Evolutionary conservation across 208 protist species (phyloP).

Genomic region (Angomonas desouzai): DNA sequence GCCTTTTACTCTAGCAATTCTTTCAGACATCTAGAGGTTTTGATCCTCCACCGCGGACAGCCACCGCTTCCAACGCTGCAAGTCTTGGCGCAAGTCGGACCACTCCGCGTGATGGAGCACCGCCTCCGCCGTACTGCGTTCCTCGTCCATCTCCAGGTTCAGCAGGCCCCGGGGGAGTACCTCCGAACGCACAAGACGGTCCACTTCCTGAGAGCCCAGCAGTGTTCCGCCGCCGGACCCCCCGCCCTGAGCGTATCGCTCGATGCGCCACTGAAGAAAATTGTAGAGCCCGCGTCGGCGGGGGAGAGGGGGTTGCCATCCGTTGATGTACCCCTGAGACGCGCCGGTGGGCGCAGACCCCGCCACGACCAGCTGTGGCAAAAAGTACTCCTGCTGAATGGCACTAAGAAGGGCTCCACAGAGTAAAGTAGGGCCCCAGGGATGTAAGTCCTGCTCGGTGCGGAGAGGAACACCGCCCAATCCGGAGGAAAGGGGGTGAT

Average conservation of each 20-base stretch:
- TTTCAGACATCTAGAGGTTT: not conserved
- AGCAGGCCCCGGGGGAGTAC: conserved; percentile 41
- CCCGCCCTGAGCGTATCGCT: conserved; percentile 33
- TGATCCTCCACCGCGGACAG: conserved; percentile 35
- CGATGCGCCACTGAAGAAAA: conserved; percentile 74
- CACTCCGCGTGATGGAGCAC: conserved; percentile 42
- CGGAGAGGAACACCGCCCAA: not conserved
- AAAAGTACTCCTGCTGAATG: conserved; percentile 71
- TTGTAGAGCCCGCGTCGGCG: conserved; percentile 57
- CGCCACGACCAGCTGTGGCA: conserved; percentile 23
- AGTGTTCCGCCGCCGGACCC: conserved; percentile 8
- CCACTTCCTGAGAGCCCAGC: conserved; percentile 39
- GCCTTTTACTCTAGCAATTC: not conserved
- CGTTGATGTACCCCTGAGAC: not conserved
- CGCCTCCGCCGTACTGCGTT: conserved; percentile 18
- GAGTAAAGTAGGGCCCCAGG: conserved; percentile 65
- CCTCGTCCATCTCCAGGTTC: conserved; percentile 58
- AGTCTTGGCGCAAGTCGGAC: conserved; percentile 58
- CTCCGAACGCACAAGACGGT: conserved; percentile 38
- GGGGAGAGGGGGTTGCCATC: conserved; percentile 16
- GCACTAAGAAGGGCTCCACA: conserved; percentile 53
- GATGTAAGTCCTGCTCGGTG: conserved; percentile 13
- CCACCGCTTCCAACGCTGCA: conserved; percentile 64
- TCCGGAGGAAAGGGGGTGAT: too few species aligned
- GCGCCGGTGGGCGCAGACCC: conserved; percentile 10